Percentiles rank a stretch among this genome's conserved stretches.
These are phyloP conservation scores for Bipolaris gigantea DNA, from an alignment of 2,329 filamentous ascomycete species.

Conservation along the genomic window DNA sequence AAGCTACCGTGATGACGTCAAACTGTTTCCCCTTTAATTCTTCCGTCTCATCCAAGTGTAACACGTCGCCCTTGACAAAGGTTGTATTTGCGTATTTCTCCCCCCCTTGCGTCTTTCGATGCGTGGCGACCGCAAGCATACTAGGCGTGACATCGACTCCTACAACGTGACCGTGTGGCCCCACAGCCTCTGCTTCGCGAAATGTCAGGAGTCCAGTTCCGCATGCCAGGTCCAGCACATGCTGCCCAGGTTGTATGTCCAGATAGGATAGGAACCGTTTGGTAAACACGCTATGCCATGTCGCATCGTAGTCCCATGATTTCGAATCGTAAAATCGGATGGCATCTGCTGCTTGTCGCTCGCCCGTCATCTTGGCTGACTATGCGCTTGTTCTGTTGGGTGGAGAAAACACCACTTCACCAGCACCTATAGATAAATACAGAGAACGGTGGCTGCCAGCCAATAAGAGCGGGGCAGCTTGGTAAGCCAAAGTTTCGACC, in stretches of 20 bases:
- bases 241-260: slow-evolving; percentile 40
- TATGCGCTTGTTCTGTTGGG: background rate
- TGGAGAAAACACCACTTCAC: background rate
- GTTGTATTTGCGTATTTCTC: slow-evolving; percentile 38
- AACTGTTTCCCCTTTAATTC: slow-evolving; percentile 30
- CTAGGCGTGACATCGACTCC: slow-evolving; percentile 48
- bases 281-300: slow-evolving; percentile 48
- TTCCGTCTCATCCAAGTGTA: slow-evolving; percentile 37
- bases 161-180: slow-evolving; percentile 41
- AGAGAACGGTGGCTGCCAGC: background rate
- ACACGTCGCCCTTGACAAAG: slow-evolving; percentile 44
- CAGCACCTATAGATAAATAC: background rate
- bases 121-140: slow-evolving; percentile 46
- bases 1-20: slow-evolving; percentile 46
- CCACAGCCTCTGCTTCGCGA: slow-evolving; percentile 45
- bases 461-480: background rate
- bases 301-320: slow-evolving; percentile 44
- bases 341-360: slow-evolving; percentile 33
- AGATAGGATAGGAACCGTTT: slow-evolving; percentile 42
- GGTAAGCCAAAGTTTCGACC: slow-evolving; percentile 4
- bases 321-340: slow-evolving; percentile 43
- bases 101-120: slow-evolving; percentile 30
- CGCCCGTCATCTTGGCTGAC: slow-evolving; percentile 14
- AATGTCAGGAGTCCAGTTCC: slow-evolving; percentile 51
- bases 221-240: slow-evolving; percentile 52